These are phyloP conservation scores for Paramecium tetraurelia DNA, from an alignment of 73 alveolate genomes.

Conservation along the genomic window DNA sequence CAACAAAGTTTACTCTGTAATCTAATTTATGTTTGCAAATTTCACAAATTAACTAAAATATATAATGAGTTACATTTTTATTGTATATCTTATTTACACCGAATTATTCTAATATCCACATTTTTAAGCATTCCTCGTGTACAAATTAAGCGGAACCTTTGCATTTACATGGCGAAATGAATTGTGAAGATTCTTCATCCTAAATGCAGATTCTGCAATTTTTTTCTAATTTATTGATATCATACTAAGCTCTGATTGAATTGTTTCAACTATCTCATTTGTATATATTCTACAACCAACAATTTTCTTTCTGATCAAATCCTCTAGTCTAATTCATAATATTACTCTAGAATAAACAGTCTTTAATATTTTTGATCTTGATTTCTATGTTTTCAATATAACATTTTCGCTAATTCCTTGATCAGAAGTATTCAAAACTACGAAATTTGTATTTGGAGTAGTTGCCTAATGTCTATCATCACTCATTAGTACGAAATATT, in stretches of 20 bases:
- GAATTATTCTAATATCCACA: slow-evolving; percentile 45
- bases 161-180: slow-evolving; percentile 59
- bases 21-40: neutral
- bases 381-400: neutral
- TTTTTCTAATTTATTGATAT: neutral
- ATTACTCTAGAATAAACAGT: neutral
- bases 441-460: neutral
- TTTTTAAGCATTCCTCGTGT: slow-evolving; percentile 57
- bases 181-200: slow-evolving; percentile 37
- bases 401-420: neutral
- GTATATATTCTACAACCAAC: neutral
- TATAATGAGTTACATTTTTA: neutral
- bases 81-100: neutral
- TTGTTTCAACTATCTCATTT: neutral
- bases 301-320: neutral
- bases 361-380: neutral
- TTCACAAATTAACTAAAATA: neutral
- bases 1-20: neutral
- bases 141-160: slow-evolving; percentile 19
- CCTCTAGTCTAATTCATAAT: neutral
- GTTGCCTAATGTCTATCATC: neutral
- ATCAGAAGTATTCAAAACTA: neutral
- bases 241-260: neutral
- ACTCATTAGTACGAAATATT: neutral
- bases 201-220: slow-evolving; percentile 48